These are phyloP conservation scores for Clausena lansium DNA, from an alignment of 345 rosid genomes.

Conservation along the genomic window DNA sequence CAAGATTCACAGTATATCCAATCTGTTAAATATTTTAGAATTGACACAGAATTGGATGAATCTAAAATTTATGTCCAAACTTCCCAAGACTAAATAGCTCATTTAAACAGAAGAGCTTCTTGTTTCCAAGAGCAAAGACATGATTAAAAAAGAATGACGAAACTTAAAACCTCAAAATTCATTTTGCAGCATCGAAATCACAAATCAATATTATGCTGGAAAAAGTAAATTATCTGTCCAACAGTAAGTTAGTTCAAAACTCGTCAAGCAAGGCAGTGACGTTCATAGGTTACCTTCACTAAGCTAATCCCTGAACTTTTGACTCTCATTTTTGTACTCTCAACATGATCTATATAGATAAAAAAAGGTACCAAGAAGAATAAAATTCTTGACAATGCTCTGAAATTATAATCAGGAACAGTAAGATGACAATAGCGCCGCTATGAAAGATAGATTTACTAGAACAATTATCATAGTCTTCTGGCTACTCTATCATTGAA, in stretches of 20 bases:
- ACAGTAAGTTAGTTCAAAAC: not conserved
- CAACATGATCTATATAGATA: not conserved
- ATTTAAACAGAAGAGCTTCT: not conserved
- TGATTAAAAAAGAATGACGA: not conserved
- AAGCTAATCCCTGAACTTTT: not conserved
- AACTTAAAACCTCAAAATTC: not conserved
- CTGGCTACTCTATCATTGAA: not conserved
- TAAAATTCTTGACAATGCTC: not conserved
- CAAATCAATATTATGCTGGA: not conserved
- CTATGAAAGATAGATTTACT: not conserved
- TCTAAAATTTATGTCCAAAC: slow-evolving; percentile 1
- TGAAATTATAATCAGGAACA: not conserved
- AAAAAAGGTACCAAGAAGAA: not conserved
- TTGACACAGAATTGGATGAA: not conserved
- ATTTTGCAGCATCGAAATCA: not conserved
- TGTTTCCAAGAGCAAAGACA: not conserved
- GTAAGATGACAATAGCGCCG: not conserved
- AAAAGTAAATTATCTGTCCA: not conserved
- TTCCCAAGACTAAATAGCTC: not conserved
- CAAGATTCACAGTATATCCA: not conserved
- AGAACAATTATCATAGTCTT: too few species aligned
- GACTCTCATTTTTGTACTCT: too few species aligned
- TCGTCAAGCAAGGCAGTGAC: not conserved
- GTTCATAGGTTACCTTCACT: not conserved
- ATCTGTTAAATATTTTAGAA: not conserved